These are phyloP conservation scores for Cercospora sp. DNA, from an alignment of 2,329 filamentous ascomycete species.

Conservation along the genomic window DNA sequence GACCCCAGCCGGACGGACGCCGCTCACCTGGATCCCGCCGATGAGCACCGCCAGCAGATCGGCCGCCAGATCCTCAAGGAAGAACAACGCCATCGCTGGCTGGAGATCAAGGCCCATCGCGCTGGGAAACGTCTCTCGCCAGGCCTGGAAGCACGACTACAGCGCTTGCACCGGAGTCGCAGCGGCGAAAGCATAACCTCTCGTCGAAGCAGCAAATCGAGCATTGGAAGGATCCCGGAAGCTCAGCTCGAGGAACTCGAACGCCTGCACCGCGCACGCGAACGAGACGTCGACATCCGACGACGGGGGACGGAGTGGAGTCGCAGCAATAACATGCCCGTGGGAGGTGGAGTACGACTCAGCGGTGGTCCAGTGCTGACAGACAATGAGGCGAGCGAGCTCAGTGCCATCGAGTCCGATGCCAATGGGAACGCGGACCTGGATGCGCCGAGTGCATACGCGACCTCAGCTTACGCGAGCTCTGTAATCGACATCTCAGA, in stretches of 20 bases:
- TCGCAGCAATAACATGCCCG: conserved; percentile 40
- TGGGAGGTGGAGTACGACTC: conserved; percentile 37
- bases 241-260: conserved; percentile 70
- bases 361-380: conserved; percentile 38
- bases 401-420: conserved; percentile 14
- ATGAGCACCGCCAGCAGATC: conserved; percentile 13
- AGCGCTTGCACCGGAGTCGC: conserved; percentile 44
- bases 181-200: conserved; percentile 31
- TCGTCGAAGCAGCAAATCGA: conserved; percentile 25
- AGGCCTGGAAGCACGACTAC: conserved; percentile 48
- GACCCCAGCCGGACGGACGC: background rate
- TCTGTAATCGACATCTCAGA: conserved; percentile 56
- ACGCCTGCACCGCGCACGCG: conserved; percentile 58
- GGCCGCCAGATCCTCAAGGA: conserved; percentile 35
- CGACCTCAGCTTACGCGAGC: conserved; percentile 12
- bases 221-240: conserved; percentile 69
- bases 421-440: conserved; percentile 8
- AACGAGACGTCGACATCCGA: conserved; percentile 59
- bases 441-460: conserved; percentile 6
- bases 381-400: conserved; percentile 39
- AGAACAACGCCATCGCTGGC: conserved; percentile 14
- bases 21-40: background rate
- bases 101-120: conserved; percentile 23
- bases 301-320: conserved; percentile 69
- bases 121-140: conserved; percentile 42